Base-by-base conservation (phyloP, 495 filamentous ascomycete genomes). In the Xylaria grammica region DNA sequence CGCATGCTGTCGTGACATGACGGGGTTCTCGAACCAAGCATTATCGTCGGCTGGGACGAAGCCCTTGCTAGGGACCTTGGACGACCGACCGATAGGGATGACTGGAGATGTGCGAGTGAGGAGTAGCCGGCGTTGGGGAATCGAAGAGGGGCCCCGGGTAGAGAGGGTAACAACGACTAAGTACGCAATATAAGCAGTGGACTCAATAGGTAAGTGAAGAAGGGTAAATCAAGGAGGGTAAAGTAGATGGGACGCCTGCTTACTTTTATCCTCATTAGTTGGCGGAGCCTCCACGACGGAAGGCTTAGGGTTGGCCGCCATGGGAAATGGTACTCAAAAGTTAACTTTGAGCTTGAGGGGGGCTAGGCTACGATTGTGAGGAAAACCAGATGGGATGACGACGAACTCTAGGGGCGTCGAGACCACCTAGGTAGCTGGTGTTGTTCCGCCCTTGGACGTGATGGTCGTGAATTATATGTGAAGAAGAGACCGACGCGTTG, bases 1-100 rank as follows among this genome's bases (percentile, higher is more conserved):
- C 11, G 91, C 93, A 78, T 97, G 93, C 10, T 85, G 74, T 30
- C 93, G 83, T 29, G 91, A 95, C 83, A 97, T 90, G 26, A 96
- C 91, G 0, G 91, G 85, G 68, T 87, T 92, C 34, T 93, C 86
- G 64, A 93, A 92, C 81, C 86, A 91, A 10, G 81, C 89, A 77
- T 96, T 97, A 58, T 87, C 73, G 3, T 22, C 13, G 4, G 66
- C 63, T 30, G 67, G 70, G 10, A 78, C 36, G 27, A 77, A 77
- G 1, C 78, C 80, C 24, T 81, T 82, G 2, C 72, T 56, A 0
- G 70, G 46, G 3, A 75, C 67, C 50, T 77, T 79, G 7, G 79
- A 80, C 0, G 78, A 70, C 60, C 79, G 74, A 4, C 80, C 80
- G 64, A 82, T 74, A 11, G 62, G 64, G 36, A 82, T 24, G 5